Evolutionary conservation across 495 filamentous ascomycete genomes (phyloP).

Genomic region (Penicillium salamii): DNA sequence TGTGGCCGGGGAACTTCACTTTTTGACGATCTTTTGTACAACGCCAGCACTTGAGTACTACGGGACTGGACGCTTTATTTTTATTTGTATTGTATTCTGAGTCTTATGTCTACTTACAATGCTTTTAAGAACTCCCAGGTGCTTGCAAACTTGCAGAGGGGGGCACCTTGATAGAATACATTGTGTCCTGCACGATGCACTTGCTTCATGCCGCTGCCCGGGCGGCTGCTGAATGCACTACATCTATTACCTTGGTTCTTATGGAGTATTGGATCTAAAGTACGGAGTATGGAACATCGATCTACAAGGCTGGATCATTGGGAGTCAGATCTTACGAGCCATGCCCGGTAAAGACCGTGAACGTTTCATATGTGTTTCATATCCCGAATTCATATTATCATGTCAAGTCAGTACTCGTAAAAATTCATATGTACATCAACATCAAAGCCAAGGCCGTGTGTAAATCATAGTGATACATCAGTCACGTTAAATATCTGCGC

Average conservation of each 20-base stretch:
- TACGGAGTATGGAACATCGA: too few relatives aligned
- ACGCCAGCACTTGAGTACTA: too few relatives aligned
- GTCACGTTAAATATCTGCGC: slow-evolving; percentile 23
- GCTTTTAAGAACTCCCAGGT: neutral
- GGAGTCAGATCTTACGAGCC: too few relatives aligned
- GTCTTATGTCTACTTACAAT: too few relatives aligned
- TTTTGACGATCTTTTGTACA: too few relatives aligned
- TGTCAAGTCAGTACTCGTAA: slow-evolving; percentile 5
- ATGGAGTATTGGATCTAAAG: too few relatives aligned
- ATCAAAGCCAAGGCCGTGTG: slow-evolving; percentile 17
- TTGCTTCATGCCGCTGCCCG: slow-evolving; percentile 14
- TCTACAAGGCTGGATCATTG: too few relatives aligned
- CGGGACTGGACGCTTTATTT: too few relatives aligned
- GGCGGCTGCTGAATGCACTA: too few relatives aligned
- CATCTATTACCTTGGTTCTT: too few relatives aligned
- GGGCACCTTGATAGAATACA: slow-evolving; percentile 17
- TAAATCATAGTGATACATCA: slow-evolving; percentile 37
- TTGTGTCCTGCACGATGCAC: slow-evolving; percentile 21
- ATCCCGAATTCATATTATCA: slow-evolving; percentile 9
- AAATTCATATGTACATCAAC: slow-evolving; percentile 35
- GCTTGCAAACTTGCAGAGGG: slow-evolving; percentile 10
- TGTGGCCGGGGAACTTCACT: slow-evolving; percentile 8
- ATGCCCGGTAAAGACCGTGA: too few relatives aligned
- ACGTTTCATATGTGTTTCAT: neutral
- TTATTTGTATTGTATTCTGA: too few relatives aligned